phyloP scores from a whole-genome alignment of 2,329 filamentous ascomycete species.

The Fusarium continuum region DNA sequence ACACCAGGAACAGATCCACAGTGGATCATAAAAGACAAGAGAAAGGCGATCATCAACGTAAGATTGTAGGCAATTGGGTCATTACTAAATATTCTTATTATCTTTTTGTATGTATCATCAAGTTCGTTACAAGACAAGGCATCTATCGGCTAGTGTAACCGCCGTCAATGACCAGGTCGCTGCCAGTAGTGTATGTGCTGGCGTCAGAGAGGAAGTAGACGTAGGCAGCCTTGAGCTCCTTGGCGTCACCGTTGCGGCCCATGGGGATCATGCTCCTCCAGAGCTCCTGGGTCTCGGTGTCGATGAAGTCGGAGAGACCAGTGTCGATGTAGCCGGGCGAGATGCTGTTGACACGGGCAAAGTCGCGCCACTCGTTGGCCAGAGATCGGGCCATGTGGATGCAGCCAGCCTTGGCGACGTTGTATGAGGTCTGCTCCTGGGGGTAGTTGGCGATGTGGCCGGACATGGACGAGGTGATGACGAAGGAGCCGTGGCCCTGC shows the following conservation, averaged over 20 bases:
- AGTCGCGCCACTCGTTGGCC: slow-evolving; percentile 75
- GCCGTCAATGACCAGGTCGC: slow-evolving; percentile 77
- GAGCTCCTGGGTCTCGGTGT: slow-evolving; percentile 72
- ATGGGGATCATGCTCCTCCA: slow-evolving; percentile 81
- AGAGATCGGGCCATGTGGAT: slow-evolving; percentile 57
- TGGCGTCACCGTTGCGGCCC: slow-evolving; percentile 71
- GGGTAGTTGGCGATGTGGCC: slow-evolving; percentile 77
- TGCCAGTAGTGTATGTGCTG: slow-evolving; percentile 77
- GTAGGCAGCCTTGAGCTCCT: slow-evolving; percentile 81
- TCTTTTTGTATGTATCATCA: slow-evolving; percentile 28
- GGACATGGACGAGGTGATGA: slow-evolving; percentile 76
- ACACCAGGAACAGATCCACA: slow-evolving; percentile 23
- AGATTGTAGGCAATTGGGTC: no score
- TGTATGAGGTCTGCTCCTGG: slow-evolving; percentile 73
- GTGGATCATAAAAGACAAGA: background rate
- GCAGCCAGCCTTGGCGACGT: slow-evolving; percentile 69
- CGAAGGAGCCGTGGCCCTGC: slow-evolving; percentile 70
- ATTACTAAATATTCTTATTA: slow-evolving; percentile 19
- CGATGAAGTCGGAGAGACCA: slow-evolving; percentile 73
- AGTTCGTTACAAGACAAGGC: slow-evolving; percentile 13
- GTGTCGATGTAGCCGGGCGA: slow-evolving; percentile 76
- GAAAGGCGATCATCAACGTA: slow-evolving; percentile 5
- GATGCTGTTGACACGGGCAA: slow-evolving; percentile 72
- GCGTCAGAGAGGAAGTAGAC: slow-evolving; percentile 81
- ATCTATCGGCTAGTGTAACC: slow-evolving; percentile 65